phyloP scores from a whole-genome alignment of 805 yeast genomes.

The Tanozyma kutaoensis region DNA sequence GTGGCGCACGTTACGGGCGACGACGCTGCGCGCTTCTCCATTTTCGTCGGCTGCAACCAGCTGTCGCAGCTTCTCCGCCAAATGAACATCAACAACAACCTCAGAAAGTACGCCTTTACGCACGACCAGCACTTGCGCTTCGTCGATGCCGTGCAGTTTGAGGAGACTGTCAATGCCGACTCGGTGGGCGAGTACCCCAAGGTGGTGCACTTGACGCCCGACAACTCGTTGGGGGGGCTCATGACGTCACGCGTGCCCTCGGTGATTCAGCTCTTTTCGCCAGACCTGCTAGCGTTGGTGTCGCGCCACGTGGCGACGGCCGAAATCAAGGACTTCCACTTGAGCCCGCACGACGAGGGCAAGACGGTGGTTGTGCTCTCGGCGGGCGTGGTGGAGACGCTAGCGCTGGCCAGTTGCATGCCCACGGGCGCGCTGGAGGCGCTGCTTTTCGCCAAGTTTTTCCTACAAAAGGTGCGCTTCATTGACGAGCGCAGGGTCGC shows the following conservation, averaged over 20 bases:
- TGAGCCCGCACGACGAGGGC: slow-evolving; percentile 47
- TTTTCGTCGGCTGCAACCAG: slow-evolving; percentile 71
- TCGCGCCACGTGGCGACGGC: slow-evolving; percentile 41
- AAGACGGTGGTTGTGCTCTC: slow-evolving; percentile 54
- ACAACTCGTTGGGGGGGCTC: slow-evolving; percentile 52
- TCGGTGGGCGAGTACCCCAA: slow-evolving; percentile 47
- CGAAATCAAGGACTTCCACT: slow-evolving; percentile 46
- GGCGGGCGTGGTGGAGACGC: slow-evolving; percentile 32
- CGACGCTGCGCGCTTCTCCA: slow-evolving; percentile 23
- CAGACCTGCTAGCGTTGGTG: slow-evolving; percentile 37
- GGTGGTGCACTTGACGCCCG: slow-evolving; percentile 40
- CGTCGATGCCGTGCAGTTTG: slow-evolving; percentile 46
- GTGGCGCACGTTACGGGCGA: slow-evolving; percentile 11
- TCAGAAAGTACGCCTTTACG: slow-evolving; percentile 52
- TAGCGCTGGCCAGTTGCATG: slow-evolving; percentile 25
- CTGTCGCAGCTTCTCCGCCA: slow-evolving; percentile 39
- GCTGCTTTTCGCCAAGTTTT: slow-evolving; percentile 10
- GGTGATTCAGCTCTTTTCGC: slow-evolving; percentile 45
- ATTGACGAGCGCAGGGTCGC: slow-evolving; percentile 18
- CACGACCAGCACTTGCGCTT: slow-evolving; percentile 46
- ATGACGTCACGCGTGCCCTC: slow-evolving; percentile 61
- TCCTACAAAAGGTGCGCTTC: slow-evolving; percentile 31
- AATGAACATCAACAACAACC: slow-evolving; percentile 52
- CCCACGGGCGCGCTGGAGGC: slow-evolving; percentile 24
- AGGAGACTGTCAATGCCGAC: slow-evolving; percentile 22